phyloP scores from a whole-genome alignment of 148 eudicot species.

The Nepenthes mirabilis region DNA sequence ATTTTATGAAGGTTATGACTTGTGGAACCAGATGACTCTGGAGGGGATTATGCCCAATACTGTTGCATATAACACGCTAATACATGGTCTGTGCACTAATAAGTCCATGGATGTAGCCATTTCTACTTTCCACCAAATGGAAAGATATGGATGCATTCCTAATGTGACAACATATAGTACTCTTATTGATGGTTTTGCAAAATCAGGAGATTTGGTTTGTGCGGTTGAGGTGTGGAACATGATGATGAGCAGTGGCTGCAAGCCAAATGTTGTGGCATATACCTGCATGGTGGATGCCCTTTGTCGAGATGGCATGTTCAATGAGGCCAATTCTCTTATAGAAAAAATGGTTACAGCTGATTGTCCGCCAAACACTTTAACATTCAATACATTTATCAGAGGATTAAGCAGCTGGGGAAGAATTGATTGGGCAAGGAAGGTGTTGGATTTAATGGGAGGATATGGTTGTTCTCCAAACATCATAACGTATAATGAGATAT shows the following conservation, averaged over 20 bases:
- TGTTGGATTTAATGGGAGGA: constrained; percentile 41
- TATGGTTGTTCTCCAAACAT: constrained; percentile 34
- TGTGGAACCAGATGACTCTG: constrained; percentile 43
- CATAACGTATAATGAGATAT: constrained; percentile 51
- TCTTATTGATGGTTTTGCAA: constrained; percentile 59
- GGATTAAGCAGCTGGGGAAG: constrained; percentile 44
- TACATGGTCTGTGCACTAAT: constrained; percentile 45
- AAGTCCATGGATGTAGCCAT: constrained; percentile 36
- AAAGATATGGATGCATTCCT: constrained; percentile 33
- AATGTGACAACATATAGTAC: constrained; percentile 58
- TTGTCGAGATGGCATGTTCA: constrained; percentile 52
- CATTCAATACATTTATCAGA: constrained; percentile 55
- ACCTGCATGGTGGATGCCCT: constrained; percentile 83
- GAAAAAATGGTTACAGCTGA: constrained; percentile 42
- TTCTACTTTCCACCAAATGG: constrained; percentile 39
- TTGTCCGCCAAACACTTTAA: constrained; percentile 59
- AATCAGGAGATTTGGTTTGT: constrained; percentile 42
- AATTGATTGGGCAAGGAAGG: constrained; percentile 47
- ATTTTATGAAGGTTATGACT: constrained; percentile 43
- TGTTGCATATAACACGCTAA: constrained; percentile 53
- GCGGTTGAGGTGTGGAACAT: constrained; percentile 69
- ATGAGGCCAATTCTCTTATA: constrained; percentile 44
- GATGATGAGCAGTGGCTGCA: constrained; percentile 59
- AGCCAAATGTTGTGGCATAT: constrained; percentile 73
- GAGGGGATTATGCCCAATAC: constrained; percentile 54